Percentiles rank a stretch among this genome's conserved stretches.
These are phyloP conservation scores for Exophiala phaeomuriformis DNA, from an alignment of 2,329 filamentous ascomycete genomes.

Conservation along the genomic window DNA sequence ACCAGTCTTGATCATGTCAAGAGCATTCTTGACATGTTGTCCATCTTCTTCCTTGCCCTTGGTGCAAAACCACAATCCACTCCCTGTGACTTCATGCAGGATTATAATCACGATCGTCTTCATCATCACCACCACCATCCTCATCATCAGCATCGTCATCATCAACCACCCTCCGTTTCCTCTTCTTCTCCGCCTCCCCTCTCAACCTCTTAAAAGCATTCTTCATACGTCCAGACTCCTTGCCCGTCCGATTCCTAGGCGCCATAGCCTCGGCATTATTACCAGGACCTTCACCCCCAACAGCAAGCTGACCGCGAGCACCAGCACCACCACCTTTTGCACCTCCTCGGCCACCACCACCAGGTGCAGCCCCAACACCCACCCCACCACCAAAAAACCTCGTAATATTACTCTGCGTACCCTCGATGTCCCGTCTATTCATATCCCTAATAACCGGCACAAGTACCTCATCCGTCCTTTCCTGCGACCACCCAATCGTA, in stretches of 20 bases:
- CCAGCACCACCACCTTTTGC: too few relatives aligned
- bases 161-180: conserved; percentile 15
- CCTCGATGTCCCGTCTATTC: conserved; percentile 79
- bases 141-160: conserved; percentile 24
- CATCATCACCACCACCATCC: conserved; percentile 8
- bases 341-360: too few relatives aligned
- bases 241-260: conserved; percentile 55
- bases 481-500: conserved; percentile 86
- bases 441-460: conserved; percentile 94
- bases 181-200: conserved; percentile 41
- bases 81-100: too few relatives aligned
- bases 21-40: too few relatives aligned
- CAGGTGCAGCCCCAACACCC: conserved; percentile 52
- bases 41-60: too few relatives aligned
- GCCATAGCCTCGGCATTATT: conserved; percentile 28
- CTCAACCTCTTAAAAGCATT: conserved; percentile 64
- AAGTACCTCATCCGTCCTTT: conserved; percentile 89
- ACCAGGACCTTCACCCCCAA: conserved; percentile 11
- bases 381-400: conserved; percentile 73
- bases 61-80: too few relatives aligned
- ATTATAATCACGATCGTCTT: conserved; percentile 30
- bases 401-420: conserved; percentile 96
- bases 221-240: conserved; percentile 67
- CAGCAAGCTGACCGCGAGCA: conserved; percentile 5
- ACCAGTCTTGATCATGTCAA: too few relatives aligned